Percentiles rank a stretch among this genome's conserved stretches.
Evolutionary conservation across 805 yeast species (phyloP).

Genomic region (Pachysolen tannophilus): DNA sequence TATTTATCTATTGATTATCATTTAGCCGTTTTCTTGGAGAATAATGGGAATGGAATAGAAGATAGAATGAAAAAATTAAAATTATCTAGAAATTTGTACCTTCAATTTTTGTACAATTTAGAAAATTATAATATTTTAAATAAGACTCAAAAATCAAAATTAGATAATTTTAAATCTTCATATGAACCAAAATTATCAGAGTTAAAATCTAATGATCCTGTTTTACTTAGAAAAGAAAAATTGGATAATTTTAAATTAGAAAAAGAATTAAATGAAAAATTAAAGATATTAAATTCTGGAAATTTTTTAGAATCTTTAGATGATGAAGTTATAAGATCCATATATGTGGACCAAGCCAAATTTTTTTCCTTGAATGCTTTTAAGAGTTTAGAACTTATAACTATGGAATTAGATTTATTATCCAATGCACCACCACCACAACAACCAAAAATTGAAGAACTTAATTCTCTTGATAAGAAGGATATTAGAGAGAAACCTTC

Average conservation of each 20-base stretch:
- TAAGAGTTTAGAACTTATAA: slow-evolving; percentile 44
- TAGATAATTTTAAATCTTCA: slow-evolving; percentile 31
- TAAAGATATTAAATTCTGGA: slow-evolving; percentile 32
- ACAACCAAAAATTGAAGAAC: slow-evolving; percentile 11
- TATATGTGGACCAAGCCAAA: slow-evolving; percentile 48
- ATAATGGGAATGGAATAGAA: slow-evolving; percentile 18
- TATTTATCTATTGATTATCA: slow-evolving; percentile 54
- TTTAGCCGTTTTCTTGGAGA: slow-evolving; percentile 35
- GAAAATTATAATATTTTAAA: slow-evolving; percentile 37
- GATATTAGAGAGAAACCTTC: too few relatives aligned
- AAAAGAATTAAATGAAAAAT: slow-evolving; percentile 38
- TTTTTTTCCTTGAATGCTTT: slow-evolving; percentile 47
- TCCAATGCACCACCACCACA: slow-evolving; percentile 28
- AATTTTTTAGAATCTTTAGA: slow-evolving; percentile 32
- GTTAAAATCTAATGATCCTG: slow-evolving; percentile 27
- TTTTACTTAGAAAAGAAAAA: slow-evolving; percentile 55
- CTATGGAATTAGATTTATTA: slow-evolving; percentile 65
- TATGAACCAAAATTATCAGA: slow-evolving; percentile 36
- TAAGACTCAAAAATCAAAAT: slow-evolving; percentile 25
- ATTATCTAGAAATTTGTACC: slow-evolving; percentile 33
- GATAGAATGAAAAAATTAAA: slow-evolving; percentile 26
- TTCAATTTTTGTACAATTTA: slow-evolving; percentile 37
- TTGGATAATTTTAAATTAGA: slow-evolving; percentile 60
- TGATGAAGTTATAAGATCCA: slow-evolving; percentile 54
- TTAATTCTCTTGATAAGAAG: slow-evolving; percentile 7